Evolutionary conservation across 768 basidiomycete species (phyloP).

Genomic region (Gloeopeniophorella convolvens): DNA sequence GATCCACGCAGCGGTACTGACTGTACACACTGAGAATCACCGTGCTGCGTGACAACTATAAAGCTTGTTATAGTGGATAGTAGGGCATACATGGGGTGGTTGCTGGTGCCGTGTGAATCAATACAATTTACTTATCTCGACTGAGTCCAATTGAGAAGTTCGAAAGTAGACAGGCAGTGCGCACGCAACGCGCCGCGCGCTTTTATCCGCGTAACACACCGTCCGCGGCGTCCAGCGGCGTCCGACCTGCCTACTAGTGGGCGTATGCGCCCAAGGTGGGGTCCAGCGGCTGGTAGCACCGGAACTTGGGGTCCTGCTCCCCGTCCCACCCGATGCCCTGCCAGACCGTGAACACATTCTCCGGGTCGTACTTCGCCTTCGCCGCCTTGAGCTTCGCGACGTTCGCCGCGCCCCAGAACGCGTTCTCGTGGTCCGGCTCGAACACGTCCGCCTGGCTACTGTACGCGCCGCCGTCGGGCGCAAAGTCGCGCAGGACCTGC

Average conservation of each 20-base stretch:
- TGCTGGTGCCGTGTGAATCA: too few species aligned
- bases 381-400: slow-evolving; percentile 15
- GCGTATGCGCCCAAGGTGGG: not conserved
- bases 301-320: not conserved
- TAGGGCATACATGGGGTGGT: too few species aligned
- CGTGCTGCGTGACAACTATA: too few species aligned
- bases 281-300: not conserved
- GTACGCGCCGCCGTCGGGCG: slow-evolving; percentile 18
- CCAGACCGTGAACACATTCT: slow-evolving; percentile 11
- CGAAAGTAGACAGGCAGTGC: too few species aligned
- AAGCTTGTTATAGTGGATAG: too few species aligned
- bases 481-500: not conserved
- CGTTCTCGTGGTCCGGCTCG: slow-evolving; percentile 8
- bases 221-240: not conserved
- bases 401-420: slow-evolving; percentile 17
- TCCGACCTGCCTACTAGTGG: not conserved
- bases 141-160: too few species aligned
- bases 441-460: slow-evolving; percentile 21
- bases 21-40: too few species aligned
- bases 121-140: too few species aligned
- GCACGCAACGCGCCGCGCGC: too few species aligned
- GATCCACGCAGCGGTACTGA: too few species aligned
- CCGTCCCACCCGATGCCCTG: slow-evolving; percentile 13
- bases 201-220: not conserved
- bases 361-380: slow-evolving; percentile 18